phyloP scores from a whole-genome alignment of 2,329 filamentous ascomycete genomes.

The Diaporthe citri region DNA sequence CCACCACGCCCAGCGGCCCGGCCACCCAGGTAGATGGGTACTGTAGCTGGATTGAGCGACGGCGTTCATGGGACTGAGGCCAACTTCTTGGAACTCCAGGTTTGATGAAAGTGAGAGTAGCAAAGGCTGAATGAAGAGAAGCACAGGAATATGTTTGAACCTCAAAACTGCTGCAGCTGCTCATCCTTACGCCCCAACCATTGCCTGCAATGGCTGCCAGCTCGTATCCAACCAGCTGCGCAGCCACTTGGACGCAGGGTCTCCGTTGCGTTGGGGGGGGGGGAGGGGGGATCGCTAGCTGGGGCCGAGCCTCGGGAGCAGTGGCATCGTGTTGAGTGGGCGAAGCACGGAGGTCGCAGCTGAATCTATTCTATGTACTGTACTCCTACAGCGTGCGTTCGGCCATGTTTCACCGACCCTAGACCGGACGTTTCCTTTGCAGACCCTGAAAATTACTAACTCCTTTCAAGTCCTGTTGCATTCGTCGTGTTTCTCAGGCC shows the following conservation, averaged over 20 bases:
- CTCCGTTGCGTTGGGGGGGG: neutral
- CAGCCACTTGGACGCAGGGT: neutral
- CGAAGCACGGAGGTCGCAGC: neutral
- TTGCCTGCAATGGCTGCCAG: neutral
- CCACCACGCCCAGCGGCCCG: neutral
- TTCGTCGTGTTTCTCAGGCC: neutral
- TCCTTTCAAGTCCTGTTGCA: too few relatives aligned
- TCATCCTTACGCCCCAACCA: neutral
- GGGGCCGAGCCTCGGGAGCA: neutral
- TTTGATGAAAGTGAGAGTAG: too few relatives aligned
- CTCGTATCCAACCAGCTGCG: slow-evolving; percentile 3
- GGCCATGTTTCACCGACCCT: neutral
- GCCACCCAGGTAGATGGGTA: too few relatives aligned
- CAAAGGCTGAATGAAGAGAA: neutral
- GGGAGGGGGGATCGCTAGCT: neutral
- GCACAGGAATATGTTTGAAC: too few relatives aligned
- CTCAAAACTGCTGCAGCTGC: neutral
- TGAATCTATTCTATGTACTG: neutral
- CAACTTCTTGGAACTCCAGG: too few relatives aligned
- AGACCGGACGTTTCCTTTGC: neutral
- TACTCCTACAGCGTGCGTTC: neutral
- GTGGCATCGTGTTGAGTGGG: neutral
- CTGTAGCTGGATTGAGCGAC: too few relatives aligned
- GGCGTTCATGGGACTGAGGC: too few relatives aligned
- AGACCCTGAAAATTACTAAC: neutral